Percentiles rank a stretch among this genome's conserved stretches.
Evolutionary conservation across 305 asterid genomes (phyloP).

Genomic region (Rubia peregrina): DNA sequence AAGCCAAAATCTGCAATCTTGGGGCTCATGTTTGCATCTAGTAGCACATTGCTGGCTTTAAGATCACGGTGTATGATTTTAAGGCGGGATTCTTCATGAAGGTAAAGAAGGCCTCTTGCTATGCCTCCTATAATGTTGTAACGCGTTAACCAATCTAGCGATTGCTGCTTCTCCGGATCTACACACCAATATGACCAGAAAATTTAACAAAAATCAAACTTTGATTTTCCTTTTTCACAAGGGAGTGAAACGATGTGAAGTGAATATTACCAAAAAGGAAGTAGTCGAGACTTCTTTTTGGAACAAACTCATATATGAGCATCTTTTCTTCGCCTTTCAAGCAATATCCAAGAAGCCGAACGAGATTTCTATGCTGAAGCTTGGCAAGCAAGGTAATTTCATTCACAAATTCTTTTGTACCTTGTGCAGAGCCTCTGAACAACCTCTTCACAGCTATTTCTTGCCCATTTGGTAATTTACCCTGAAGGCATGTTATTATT

Average conservation of each 20-base stretch:
- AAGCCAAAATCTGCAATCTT: conserved; percentile 32
- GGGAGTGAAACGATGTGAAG: neutral
- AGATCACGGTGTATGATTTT: conserved; percentile 33
- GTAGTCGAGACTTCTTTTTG: conserved; percentile 27
- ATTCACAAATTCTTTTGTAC: conserved; percentile 24
- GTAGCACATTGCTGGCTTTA: conserved; percentile 27
- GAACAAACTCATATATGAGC: conserved; percentile 30
- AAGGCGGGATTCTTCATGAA: conserved; percentile 34
- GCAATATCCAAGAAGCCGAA: conserved; percentile 27
- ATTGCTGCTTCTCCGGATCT: conserved; percentile 8
- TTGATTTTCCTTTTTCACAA: neutral
- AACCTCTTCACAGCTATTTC: conserved; percentile 28
- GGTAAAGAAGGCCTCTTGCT: conserved; percentile 32
- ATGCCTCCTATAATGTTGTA: conserved; percentile 23
- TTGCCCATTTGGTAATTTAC: conserved; percentile 9
- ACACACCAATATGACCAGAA: neutral
- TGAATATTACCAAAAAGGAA: conserved; percentile 20
- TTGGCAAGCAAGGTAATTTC: conserved; percentile 23
- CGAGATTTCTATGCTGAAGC: conserved; percentile 29
- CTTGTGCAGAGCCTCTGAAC: conserved; percentile 18
- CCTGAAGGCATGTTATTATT: conserved; percentile 6
- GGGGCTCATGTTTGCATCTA: conserved; percentile 24
- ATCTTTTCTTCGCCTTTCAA: conserved; percentile 21
- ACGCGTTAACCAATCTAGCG: conserved; percentile 25
- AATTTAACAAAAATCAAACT: no score